Base-by-base conservation (phyloP, 306 rosid species). In the Rubus idaeus region DNA sequence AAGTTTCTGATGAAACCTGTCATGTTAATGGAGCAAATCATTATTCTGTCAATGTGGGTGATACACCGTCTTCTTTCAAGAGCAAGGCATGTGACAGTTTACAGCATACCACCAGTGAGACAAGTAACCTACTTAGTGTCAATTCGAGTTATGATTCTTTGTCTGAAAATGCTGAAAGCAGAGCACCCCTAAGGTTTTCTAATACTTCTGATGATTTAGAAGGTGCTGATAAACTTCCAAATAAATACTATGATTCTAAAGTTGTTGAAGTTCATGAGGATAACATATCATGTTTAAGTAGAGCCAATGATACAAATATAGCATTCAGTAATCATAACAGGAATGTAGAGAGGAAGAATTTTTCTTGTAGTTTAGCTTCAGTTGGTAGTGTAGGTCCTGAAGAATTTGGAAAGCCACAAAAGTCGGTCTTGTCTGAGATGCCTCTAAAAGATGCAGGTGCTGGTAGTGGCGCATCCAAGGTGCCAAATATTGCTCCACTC, bases 101-200 rank as follows among this genome's bases (percentile, higher is more conserved):
- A 50, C 90, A 87, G 78, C 90, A 76, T 68, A 78, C 88, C 44
- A 57, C 75, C 73, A 83, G 96, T 79, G 92, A 90, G 79, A 86
- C 93, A 47, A 87, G 95, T 81, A 82, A 90, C 75, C 70, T 80
- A 64, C 77, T 80, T 26, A 81, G 89, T 13, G 84, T 81, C 44
- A 88, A 74, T 81, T 88, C 91, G 21, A 75, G 86, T 79, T 93
- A 83, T 18, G 91, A 86, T 84, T 87, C 91, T 73, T 60, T 82
- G 58, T 88, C 90, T 39, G 96, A 88, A 83, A 89, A 89, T 86
- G 94, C 90, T 30, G 89, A 91, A 79, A 89, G 92, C 84, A 86
- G 75, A 74, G 83, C 81, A 21, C 75, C 78, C 51, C 35, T 81
- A 63, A 83, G 87, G 77, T 75, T 83, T 39, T 78, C 75, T 66